These are phyloP conservation scores for Neospermospora avenae DNA, from an alignment of 2,329 filamentous ascomycete species.

Conservation along the genomic window DNA sequence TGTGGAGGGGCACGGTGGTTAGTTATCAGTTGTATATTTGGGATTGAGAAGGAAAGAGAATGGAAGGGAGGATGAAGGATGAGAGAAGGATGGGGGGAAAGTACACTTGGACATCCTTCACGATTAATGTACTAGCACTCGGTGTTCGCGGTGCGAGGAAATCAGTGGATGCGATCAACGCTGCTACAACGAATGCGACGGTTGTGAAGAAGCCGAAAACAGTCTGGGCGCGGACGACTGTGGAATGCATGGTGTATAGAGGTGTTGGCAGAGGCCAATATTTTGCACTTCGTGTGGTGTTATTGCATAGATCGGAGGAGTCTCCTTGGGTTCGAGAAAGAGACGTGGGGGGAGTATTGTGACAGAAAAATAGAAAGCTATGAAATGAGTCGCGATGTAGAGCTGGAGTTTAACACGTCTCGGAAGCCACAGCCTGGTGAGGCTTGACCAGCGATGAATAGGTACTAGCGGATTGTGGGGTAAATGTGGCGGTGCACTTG, in stretches of 20 bases:
- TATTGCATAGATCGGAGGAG: not conserved
- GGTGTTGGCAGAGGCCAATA: not conserved
- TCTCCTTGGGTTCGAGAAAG: not conserved
- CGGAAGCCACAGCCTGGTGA: slow-evolving; percentile 11
- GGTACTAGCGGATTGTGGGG: slow-evolving; percentile 11
- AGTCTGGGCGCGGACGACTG: slow-evolving; percentile 80
- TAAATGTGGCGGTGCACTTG: not conserved
- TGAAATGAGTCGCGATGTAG: not conserved
- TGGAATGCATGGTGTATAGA: slow-evolving; percentile 69
- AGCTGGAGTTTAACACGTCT: slow-evolving; percentile 24
- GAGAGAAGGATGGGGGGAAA: slow-evolving; percentile 28
- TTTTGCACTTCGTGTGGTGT: not conserved
- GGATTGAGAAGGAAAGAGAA: not conserved
- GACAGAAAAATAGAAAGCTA: not conserved
- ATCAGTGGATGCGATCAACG: slow-evolving; percentile 77
- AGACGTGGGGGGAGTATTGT: too few relatives aligned
- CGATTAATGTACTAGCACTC: slow-evolving; percentile 53
- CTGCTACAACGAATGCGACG: slow-evolving; percentile 77
- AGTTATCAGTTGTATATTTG: slow-evolving; percentile 4
- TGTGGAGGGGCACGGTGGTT: slow-evolving; percentile 37
- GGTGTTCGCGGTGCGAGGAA: slow-evolving; percentile 68
- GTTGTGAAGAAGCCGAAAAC: slow-evolving; percentile 98
- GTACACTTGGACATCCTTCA: slow-evolving; percentile 84
- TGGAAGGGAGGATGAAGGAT: not conserved
- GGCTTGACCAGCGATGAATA: slow-evolving; percentile 3